Conservation (phyloP, 768 basidiomycete species). For the Coprinopsis strossmayeri region DNA sequence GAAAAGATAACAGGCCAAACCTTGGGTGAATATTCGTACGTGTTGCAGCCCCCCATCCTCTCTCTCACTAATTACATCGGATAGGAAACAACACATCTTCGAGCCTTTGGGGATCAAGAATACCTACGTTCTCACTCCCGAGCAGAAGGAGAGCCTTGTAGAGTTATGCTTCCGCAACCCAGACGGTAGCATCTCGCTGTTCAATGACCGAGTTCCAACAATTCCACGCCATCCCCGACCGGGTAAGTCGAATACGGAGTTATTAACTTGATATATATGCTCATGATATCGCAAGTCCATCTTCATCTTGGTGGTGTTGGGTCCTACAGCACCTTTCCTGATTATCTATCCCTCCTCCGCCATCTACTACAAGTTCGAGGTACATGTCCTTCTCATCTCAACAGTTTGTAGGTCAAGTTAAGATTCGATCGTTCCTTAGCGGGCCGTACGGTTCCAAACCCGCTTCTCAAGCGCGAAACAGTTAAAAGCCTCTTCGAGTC, state of each 20-base stretch:
- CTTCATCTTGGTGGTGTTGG: slow-evolving; percentile 24
- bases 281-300: slow-evolving; percentile 17
- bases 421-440: slow-evolving; percentile 1
- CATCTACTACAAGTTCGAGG: slow-evolving; percentile 25
- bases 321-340: slow-evolving; percentile 20
- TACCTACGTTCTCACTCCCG: slow-evolving; percentile 21
- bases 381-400: not conserved
- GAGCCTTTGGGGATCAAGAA: slow-evolving; percentile 22
- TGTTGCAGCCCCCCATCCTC: no score
- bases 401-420: not conserved
- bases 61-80: no score
- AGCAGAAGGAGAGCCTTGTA: slow-evolving; percentile 16
- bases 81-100: slow-evolving; percentile 25
- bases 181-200: slow-evolving; percentile 15
- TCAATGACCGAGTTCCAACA: slow-evolving; percentile 13
- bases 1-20: slow-evolving; percentile 96
- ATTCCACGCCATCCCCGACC: slow-evolving; percentile 19
- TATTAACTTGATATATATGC: not conserved
- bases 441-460: slow-evolving; percentile 12
- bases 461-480: slow-evolving; percentile 14
- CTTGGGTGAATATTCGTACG: slow-evolving; percentile 24
- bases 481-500: slow-evolving; percentile 15
- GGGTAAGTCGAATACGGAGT: slow-evolving; percentile 11
- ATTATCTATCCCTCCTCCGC: slow-evolving; percentile 25
- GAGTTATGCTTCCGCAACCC: slow-evolving; percentile 16